phyloP scores from a whole-genome alignment of 352 stramenopile species.

The Elongisporangium undulatum region DNA sequence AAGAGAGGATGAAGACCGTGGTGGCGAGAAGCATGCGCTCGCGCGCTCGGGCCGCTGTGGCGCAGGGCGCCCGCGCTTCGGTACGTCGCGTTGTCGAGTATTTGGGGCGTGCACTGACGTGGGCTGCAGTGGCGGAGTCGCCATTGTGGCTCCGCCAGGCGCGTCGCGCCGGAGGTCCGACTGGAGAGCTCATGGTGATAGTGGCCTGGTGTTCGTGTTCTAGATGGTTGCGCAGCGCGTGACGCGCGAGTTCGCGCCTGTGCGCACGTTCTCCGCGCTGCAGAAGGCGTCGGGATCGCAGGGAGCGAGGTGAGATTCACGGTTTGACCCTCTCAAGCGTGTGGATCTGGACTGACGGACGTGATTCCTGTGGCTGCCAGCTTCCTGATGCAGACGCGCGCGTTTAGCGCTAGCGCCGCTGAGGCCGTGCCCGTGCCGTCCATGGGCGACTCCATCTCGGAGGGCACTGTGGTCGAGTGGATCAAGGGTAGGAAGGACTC shows the following conservation, averaged over 20 bases:
- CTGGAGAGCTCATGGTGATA: not conserved
- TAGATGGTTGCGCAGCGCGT: not conserved
- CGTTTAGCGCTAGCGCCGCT: constrained; percentile 6
- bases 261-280: not conserved
- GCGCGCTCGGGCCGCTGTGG: not conserved
- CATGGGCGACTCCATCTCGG: constrained; percentile 96
- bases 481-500: constrained; percentile 64
- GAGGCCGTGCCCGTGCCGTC: constrained; percentile 78
- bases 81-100: not conserved
- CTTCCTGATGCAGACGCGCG: not conserved
- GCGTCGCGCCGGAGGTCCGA: not conserved
- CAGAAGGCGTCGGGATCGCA: not conserved
- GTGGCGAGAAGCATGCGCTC: not conserved
- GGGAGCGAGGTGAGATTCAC: not conserved
- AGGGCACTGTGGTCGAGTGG: constrained; percentile 97
- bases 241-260: not conserved
- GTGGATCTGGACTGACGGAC: not conserved
- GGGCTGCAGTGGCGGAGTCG: not conserved
- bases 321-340: not conserved
- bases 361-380: not conserved
- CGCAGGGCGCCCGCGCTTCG: not conserved
- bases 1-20: not conserved
- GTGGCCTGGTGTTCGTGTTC: not conserved
- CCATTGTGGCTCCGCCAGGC: not conserved
- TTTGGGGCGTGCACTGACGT: not conserved